Base-by-base conservation (phyloP, 2,329 filamentous ascomycete species). In the Colletotrichum lindemuthianum region DNA sequence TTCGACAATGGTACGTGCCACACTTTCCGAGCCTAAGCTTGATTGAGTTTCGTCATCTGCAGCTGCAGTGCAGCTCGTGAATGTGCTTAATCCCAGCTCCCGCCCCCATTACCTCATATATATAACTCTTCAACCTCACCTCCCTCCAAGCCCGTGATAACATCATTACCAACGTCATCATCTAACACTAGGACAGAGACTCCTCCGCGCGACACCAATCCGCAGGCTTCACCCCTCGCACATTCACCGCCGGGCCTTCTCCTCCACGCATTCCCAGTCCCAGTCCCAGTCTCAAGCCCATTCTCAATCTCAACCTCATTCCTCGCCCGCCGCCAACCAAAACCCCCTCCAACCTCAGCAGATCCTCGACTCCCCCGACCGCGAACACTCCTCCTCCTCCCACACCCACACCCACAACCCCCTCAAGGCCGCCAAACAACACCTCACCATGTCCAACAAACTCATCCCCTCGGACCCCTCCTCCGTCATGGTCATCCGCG, bases 401-500 rank as follows among this genome's bases (percentile, higher is more conserved):
- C 15, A 13, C 15, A n/a, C 15, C 15, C 16, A 11, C 43, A 39
- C 24, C 15, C 36, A 41, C 47, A 41, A 43, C 34, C 44, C 39
- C 4, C 41, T 41, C 32, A 51, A 51, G n/a, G 24, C 56, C 13
- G 56, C 43, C 15, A 54, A 60, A 39, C n/a, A 53, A 10, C 49
- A 47, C 24, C 8, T 44, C 56, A 73, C 57, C 69, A 90, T 90
- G 87, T 86, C 87, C 59, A 81, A 82, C 8, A 85, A 88, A 72
- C 85, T 92, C 59, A 84, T 92, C 60, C 90, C 90, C 5, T 72
- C 79, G 13, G 89, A 95, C 71, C 93, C 94, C 11, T 86, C 88
- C 15, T 88, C 92, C 72, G 89, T 96, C 68, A 96, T 97, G 90
- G 92, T 97, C 66, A 95, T 97, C 72, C 92, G 95, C 68, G 86